A percentile compares a stretch with the other conserved stretches of the same genome.
phyloP scores from a whole-genome alignment of 2,329 filamentous ascomycete genomes.

The Trichoderma hamatum region DNA sequence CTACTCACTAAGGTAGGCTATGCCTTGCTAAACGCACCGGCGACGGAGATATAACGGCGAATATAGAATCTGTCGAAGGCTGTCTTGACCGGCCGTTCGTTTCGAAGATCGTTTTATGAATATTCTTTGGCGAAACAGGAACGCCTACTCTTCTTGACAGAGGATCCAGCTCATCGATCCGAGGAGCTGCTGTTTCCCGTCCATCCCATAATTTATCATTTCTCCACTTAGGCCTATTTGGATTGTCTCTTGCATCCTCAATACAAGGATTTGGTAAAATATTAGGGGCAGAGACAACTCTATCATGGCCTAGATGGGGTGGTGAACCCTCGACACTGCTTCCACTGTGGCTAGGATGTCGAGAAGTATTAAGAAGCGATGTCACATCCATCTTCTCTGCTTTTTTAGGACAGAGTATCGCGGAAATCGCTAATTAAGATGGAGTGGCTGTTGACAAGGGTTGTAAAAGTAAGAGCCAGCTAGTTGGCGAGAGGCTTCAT shows the following conservation, averaged over 20 bases:
- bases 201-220: constrained; percentile 54
- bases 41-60: neutral
- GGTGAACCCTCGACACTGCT: constrained; percentile 27
- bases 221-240: constrained; percentile 29
- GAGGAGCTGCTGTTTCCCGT: constrained; percentile 52
- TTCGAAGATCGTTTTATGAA: constrained; percentile 30
- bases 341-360: constrained; percentile 26
- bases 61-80: constrained; percentile 38
- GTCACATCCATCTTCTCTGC: constrained; percentile 46
- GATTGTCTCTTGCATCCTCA: constrained; percentile 31
- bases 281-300: constrained; percentile 7
- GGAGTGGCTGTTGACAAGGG: neutral
- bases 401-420: neutral
- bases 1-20: constrained; percentile 5
- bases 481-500: neutral
- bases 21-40: neutral
- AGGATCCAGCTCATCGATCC: constrained; percentile 45
- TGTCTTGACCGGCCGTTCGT: constrained; percentile 30
- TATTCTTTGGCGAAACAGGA: constrained; percentile 34
- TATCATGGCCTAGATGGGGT: constrained; percentile 15
- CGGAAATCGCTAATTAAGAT: neutral
- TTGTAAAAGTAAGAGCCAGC: neutral
- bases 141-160: constrained; percentile 31
- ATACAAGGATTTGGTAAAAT: constrained; percentile 41
- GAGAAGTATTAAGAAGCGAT: constrained; percentile 45